Evolutionary conservation across 257 asterid species (phyloP).

Genomic region (Nyctanthes arbortristis): DNA sequence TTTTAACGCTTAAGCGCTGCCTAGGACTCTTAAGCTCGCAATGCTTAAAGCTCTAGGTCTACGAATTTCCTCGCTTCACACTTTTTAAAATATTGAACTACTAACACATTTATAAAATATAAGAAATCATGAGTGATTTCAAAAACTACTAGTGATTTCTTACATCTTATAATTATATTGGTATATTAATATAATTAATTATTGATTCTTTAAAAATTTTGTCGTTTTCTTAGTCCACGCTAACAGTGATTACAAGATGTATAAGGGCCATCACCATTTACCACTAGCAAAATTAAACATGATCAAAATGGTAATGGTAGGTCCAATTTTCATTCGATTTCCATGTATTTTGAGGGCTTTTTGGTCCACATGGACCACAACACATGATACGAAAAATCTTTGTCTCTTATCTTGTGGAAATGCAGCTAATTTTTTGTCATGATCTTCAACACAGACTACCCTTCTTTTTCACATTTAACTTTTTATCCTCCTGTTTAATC

Average conservation of each 20-base stretch:
- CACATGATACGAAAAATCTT: not conserved
- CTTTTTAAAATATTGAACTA: no score
- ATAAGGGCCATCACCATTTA: not conserved
- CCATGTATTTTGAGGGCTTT: not conserved
- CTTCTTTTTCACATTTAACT: not conserved
- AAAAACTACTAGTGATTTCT: no score
- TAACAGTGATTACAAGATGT: not conserved
- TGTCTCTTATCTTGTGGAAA: not conserved
- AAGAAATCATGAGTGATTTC: no score
- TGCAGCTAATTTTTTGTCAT: not conserved
- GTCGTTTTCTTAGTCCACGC: no score
- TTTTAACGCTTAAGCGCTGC: no score
- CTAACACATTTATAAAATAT: no score
- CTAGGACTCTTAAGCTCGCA: no score
- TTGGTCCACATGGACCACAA: slow-evolving; percentile 13
- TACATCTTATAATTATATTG: no score
- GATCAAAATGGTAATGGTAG: not conserved
- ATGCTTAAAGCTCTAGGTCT: no score
- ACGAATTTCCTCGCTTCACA: no score
- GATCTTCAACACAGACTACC: not conserved
- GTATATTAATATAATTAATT: no score
- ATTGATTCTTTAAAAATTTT: no score
- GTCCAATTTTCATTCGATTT: not conserved
- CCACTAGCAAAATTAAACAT: not conserved
- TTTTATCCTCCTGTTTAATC: not conserved